Percentiles rank a stretch among this genome's conserved stretches.
Evolutionary conservation across 2,329 filamentous ascomycete genomes (phyloP).

Genomic region (Aspergillus sp.): DNA sequence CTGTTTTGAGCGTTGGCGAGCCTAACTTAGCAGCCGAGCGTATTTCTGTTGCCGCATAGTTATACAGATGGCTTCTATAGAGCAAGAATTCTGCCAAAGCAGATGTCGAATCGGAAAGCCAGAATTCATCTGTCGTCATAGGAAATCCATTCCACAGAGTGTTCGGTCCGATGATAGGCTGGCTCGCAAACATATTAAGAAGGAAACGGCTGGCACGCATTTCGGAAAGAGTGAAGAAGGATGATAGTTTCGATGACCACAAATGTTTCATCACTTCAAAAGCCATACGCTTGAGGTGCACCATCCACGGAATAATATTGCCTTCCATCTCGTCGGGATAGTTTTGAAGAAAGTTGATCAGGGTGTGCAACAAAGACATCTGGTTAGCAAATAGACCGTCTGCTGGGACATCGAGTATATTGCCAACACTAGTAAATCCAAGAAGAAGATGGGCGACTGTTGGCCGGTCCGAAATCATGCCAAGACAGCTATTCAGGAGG

Average conservation of each 20-base stretch:
- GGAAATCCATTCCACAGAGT: conserved; percentile 70
- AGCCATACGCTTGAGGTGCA: conserved; percentile 63
- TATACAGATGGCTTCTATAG: conserved; percentile 70
- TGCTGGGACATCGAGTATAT: conserved; percentile 62
- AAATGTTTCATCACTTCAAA: conserved; percentile 73
- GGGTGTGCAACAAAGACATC: conserved; percentile 75
- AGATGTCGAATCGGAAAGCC: conserved; percentile 61
- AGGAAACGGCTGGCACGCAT: conserved; percentile 75
- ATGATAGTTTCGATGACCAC: conserved; percentile 78
- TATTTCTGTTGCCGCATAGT: conserved; percentile 82
- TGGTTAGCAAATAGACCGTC: conserved; percentile 67
- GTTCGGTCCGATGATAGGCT: conserved; percentile 64
- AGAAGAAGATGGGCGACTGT: conserved; percentile 87
- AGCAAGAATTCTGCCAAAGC: conserved; percentile 74
- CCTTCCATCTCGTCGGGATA: conserved; percentile 62
- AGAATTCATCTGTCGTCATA: conserved; percentile 60
- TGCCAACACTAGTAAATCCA: conserved; percentile 75
- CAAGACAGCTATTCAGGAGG: conserved; percentile 77
- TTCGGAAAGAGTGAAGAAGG: conserved; percentile 68
- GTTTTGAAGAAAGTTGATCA: conserved; percentile 67
- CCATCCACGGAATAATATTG: conserved; percentile 61
- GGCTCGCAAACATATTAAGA: conserved; percentile 68
- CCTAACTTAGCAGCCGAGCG: conserved; percentile 68
- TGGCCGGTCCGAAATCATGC: conserved; percentile 68
- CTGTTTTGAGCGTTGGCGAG: conserved; percentile 64